Evolutionary conservation across 2,329 filamentous ascomycete genomes (phyloP), one percentile per base, ranked within the genome.

Genomic region (Shiraia bambusicola): DNA sequence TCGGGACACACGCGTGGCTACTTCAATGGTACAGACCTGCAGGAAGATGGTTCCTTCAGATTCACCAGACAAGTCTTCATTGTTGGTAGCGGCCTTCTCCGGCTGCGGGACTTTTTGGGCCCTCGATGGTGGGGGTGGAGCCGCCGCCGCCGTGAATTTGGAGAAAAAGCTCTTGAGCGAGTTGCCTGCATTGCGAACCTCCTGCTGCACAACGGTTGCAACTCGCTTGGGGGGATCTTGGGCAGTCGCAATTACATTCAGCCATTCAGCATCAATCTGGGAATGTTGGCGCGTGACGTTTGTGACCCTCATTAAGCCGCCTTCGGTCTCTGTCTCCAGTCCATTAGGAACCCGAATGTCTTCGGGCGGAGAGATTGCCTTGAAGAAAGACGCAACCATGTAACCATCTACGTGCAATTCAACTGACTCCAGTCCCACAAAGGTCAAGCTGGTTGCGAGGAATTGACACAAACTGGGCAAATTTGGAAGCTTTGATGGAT

Each of bases 361-460:
- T 22, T 82, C 76, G 30, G 85, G 85, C 0, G 90, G 89, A 0
- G 92, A 92, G 3, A 84, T 82, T 71, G 92, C 94, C 73, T 98
- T 98, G 40, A 77, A 79, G 28, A 98, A 74, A 2, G 80, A 80
- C 15, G 95, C 72, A 12, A 98, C 76, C 56, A 84, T 86, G 74
- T 86, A 91, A 58, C 93, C 85, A 61, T 98, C 92, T 38, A 98
- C 80, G 78, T 85, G 92, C 44, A 98, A 81, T 61, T 97, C 91
- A 47, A 98, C 88, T 41, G 79, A 80, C 61, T 95, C 80, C 16
- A 98, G 75, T 0, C 89, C 87, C 45, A 98, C 92, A 72, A 98
- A 98, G 0, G 93, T 97, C 66, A 98, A 74, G 72, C 92, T 96
- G 6, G 91, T 97, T 3, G 91, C 88, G 34, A 98, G 74, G 56